Base-by-base conservation (phyloP, 2,329 filamentous ascomycete species). In the Fusarium neocosmosporiellum region DNA sequence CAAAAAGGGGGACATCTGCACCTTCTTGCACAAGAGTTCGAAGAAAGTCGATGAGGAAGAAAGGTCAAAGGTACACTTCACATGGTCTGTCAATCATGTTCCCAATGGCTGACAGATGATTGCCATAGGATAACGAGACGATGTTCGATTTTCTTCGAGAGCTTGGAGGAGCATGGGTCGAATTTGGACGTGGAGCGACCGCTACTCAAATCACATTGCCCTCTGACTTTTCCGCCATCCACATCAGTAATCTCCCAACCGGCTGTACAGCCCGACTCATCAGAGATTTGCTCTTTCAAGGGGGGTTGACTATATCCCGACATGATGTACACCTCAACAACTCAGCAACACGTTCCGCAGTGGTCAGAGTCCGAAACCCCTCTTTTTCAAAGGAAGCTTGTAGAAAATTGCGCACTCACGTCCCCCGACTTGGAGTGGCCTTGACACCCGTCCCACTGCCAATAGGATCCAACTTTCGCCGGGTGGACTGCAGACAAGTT, bases 161-260 rank as follows among this genome's bases (percentile, higher is more conserved):
- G 31, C 22, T 75, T 1, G 63, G 72, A 20, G 81, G 80, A 1
- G 78, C 77, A 5, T 68, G 78, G 65, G 80, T 76, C 2, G 50
- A 77, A 11, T 84, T 83, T 16, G 77, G 73, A 10, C 77, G 78
- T 16, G 83, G 83, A 6, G 81, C 79, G 2, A 58, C 58, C 0
- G 67, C 83, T 7, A 34, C 61, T 1, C 79, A 78, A 22, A 65
- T 82, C 4, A 74, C 72, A 5, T 72, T 83, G 8, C 69, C 77
- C 3, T 80, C 81, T 0, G 83, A 85, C 70, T 82, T 80, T 59
- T 83, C 82, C 1, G 78, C 81, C 1, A 75, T 82, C 33, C 80
- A 78, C 7, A 76, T 84, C 48, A 74, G 61, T 24, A 69, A 73
- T 8, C 76, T 84, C 0, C 80, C 80, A 0, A 31, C 1, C 3